Percentiles rank a stretch among this genome's conserved stretches.
Evolutionary conservation across 805 yeast genomes (phyloP).

Genomic region (Yarrowia yakushimensis): DNA sequence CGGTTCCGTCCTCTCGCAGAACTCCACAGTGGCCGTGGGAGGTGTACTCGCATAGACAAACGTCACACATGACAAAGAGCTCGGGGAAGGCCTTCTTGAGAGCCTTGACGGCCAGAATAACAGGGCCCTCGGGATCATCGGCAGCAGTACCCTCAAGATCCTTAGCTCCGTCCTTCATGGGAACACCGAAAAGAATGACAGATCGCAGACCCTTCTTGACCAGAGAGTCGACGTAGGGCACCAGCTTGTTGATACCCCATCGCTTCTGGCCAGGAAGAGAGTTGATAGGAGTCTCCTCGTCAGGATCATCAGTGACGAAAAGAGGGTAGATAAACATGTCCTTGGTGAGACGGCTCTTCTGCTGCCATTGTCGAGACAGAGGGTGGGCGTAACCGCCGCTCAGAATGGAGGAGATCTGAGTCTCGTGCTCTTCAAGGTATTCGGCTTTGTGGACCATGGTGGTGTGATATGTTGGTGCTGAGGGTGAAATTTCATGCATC

Average conservation of each 20-base stretch:
- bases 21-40: slow-evolving; percentile 98
- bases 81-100: slow-evolving; percentile 69
- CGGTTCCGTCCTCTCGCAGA: slow-evolving; percentile 78
- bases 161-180: slow-evolving; percentile 67
- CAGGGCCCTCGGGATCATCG: slow-evolving; percentile 95
- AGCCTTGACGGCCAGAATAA: slow-evolving; percentile 69
- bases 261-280: slow-evolving; percentile 86
- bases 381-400: slow-evolving; percentile 97
- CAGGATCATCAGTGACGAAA: slow-evolving; percentile 74
- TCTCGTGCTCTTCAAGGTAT: slow-evolving; percentile 54
- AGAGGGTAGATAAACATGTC: slow-evolving; percentile 91
- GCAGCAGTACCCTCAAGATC: slow-evolving; percentile 85
- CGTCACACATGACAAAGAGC: slow-evolving; percentile 86
- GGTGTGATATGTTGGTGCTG: slow-evolving; percentile 6
- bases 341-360: slow-evolving; percentile 75
- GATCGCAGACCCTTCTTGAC: slow-evolving; percentile 78
- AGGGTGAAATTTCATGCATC: slow-evolving; percentile 18
- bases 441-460: slow-evolving; percentile 52
- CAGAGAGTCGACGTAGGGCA: slow-evolving; percentile 65
- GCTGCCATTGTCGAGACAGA: slow-evolving; percentile 85
- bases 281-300: slow-evolving; percentile 70
- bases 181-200: slow-evolving; percentile 91
- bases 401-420: slow-evolving; percentile 68
- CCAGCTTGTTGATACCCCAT: slow-evolving; percentile 74
- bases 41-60: slow-evolving; percentile 94